Evolutionary conservation across 2,329 filamentous ascomycete genomes (phyloP).

Genomic region (Fusarium verticillioides): DNA sequence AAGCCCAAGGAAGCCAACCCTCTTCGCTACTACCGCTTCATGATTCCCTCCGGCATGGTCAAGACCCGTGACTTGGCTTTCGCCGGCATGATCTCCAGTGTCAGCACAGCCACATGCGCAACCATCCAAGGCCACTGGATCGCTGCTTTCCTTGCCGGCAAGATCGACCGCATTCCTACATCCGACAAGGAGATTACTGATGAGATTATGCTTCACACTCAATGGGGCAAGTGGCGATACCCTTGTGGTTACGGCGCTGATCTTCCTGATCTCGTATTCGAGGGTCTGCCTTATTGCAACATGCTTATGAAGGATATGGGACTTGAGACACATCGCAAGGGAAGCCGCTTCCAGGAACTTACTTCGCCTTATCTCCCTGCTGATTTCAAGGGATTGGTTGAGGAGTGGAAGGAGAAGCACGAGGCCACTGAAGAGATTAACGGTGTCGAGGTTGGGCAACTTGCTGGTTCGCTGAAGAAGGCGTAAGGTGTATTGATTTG

Average conservation of each 20-base stretch:
- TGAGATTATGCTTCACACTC: slow-evolving; percentile 71
- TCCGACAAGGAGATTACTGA: slow-evolving; percentile 56
- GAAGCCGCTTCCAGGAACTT: slow-evolving; percentile 19
- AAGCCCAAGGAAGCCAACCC: slow-evolving; percentile 34
- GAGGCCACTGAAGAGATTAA: neutral
- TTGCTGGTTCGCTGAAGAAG: neutral
- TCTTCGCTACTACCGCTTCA: slow-evolving; percentile 44
- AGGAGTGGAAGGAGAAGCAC: slow-evolving; percentile 41
- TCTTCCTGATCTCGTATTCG: slow-evolving; percentile 78
- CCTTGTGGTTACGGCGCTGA: slow-evolving; percentile 71
- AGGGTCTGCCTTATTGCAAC: slow-evolving; percentile 70
- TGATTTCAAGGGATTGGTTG: slow-evolving; percentile 43
- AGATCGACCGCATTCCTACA: slow-evolving; percentile 50
- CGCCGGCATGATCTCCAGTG: slow-evolving; percentile 47
- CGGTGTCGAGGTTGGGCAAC: neutral
- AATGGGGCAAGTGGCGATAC: slow-evolving; percentile 78
- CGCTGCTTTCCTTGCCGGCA: slow-evolving; percentile 66
- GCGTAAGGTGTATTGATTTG: neutral
- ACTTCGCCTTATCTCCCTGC: slow-evolving; percentile 33
- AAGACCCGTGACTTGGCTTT: slow-evolving; percentile 48
- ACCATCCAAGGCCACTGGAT: slow-evolving; percentile 62
- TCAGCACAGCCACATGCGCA: slow-evolving; percentile 50
- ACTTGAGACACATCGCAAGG: slow-evolving; percentile 53
- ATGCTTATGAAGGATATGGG: slow-evolving; percentile 73
- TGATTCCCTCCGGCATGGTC: slow-evolving; percentile 35